Evolutionary conservation across 2,329 filamentous ascomycete species (phyloP).

Genomic region (Cytospora chrysosperma): DNA sequence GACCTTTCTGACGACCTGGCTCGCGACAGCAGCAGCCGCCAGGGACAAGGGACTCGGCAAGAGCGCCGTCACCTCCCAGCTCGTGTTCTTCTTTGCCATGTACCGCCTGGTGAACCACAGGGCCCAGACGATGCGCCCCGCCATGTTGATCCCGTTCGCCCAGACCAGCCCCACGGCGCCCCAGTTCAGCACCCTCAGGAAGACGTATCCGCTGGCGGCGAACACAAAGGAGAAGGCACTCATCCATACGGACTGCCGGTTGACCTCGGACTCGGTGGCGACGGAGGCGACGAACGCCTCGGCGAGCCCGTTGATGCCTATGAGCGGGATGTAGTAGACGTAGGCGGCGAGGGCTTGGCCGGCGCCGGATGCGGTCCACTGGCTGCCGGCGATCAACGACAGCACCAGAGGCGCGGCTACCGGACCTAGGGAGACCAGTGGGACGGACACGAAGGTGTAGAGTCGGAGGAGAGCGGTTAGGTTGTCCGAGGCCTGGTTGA

Average conservation of each 20-base stretch:
- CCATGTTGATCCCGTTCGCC: constrained; percentile 91
- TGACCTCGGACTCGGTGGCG: constrained; percentile 71
- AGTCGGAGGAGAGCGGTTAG: constrained; percentile 65
- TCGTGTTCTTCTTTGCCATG: constrained; percentile 48
- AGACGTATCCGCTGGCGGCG: constrained; percentile 69
- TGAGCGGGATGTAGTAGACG: constrained; percentile 88
- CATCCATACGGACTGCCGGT: constrained; percentile 82
- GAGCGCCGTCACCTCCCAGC: constrained; percentile 42
- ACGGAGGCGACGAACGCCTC: constrained; percentile 93
- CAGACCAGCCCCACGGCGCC: constrained; percentile 80
- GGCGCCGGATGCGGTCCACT: constrained; percentile 74
- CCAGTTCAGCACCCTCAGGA: constrained; percentile 65
- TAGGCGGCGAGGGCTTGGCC: constrained; percentile 74
- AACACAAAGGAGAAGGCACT: constrained; percentile 75
- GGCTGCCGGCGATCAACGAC: constrained; percentile 69
- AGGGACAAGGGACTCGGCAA: constrained; percentile 45
- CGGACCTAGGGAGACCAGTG: constrained; percentile 71
- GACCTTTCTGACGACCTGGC: constrained; percentile 39
- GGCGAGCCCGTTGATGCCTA: constrained; percentile 86
- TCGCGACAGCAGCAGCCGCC: constrained; percentile 44
- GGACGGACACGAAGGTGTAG: constrained; percentile 72
- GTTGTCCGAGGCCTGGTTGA: constrained; percentile 47
- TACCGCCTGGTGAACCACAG: constrained; percentile 66
- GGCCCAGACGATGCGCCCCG: constrained; percentile 80
- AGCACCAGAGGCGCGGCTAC: constrained; percentile 72